Evolutionary conservation across 2,329 filamentous ascomycete genomes (phyloP).

Genomic region (Teratosphaeria nubilosa): DNA sequence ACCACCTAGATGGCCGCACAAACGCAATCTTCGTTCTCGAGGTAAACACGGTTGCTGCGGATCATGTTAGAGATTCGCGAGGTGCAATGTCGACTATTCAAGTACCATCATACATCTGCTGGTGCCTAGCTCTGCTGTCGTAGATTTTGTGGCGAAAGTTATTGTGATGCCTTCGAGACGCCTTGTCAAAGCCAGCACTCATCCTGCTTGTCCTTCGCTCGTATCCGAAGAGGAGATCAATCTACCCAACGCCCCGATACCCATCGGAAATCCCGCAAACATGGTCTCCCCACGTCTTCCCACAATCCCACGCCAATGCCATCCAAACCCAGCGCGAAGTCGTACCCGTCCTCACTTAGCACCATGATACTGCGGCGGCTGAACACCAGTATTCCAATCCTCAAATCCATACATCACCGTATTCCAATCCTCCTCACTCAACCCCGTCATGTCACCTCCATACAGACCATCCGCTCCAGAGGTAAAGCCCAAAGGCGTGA

Average conservation of each 20-base stretch:
- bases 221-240: no score
- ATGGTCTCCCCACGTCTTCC: neutral
- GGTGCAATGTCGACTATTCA: neutral
- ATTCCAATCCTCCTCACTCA: constrained; percentile 24
- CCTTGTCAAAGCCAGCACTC: no score
- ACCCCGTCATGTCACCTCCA: constrained; percentile 17
- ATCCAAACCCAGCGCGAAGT: neutral
- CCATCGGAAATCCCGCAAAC: neutral
- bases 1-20: neutral
- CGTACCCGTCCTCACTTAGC: neutral
- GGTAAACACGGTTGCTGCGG: neutral
- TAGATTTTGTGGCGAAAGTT: no score
- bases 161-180: no score
- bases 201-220: no score
- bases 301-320: neutral
- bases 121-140: no score
- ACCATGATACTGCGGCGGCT: neutral
- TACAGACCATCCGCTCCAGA: neutral
- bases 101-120: no score
- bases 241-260: no score
- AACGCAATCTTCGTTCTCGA: neutral
- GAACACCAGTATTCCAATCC: neutral
- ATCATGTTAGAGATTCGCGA: neutral
- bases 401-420: constrained; percentile 18
- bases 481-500: constrained; percentile 7